phyloP scores from a whole-genome alignment of 192 early-diverging fungal species.

The Coemansia sp. region DNA sequence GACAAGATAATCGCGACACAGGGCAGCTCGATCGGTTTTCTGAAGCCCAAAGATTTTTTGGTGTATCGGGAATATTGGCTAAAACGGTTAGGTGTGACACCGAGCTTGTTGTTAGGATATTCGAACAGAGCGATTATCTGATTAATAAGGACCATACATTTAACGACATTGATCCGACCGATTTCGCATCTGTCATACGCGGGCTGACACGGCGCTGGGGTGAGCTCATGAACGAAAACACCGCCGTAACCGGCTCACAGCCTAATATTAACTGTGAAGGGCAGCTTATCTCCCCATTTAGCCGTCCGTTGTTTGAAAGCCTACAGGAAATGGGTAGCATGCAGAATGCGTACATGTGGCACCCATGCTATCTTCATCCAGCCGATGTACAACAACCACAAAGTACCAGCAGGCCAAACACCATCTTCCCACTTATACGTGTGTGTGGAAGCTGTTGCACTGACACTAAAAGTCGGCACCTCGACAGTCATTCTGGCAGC shows the following conservation, averaged over 20 bases:
- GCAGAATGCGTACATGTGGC: slow-evolving; percentile 38
- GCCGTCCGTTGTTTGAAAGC: slow-evolving; percentile 11
- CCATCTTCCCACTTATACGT: background rate
- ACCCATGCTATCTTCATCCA: slow-evolving; percentile 18
- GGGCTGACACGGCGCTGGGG: slow-evolving; percentile 14
- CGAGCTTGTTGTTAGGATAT: slow-evolving; percentile 7
- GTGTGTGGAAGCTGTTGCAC: too few species aligned
- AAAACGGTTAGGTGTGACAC: slow-evolving; percentile 10
- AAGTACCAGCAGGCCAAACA: background rate
- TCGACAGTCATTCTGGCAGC: background rate
- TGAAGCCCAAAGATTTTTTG: slow-evolving; percentile 21
- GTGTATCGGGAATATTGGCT: slow-evolving; percentile 9
- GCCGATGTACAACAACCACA: background rate
- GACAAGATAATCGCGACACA: background rate
- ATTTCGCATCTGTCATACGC: slow-evolving; percentile 12
- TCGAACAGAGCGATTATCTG: slow-evolving; percentile 7
- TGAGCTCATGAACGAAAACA: background rate
- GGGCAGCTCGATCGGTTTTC: background rate
- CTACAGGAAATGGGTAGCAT: background rate
- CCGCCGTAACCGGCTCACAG: background rate
- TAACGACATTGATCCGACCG: background rate
- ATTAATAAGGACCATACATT: background rate
- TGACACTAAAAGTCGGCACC: background rate
- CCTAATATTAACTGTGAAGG: background rate
- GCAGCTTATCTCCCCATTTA: background rate